Conservation (phyloP, 495 filamentous ascomycete genomes). For the Bacidia rubella region DNA sequence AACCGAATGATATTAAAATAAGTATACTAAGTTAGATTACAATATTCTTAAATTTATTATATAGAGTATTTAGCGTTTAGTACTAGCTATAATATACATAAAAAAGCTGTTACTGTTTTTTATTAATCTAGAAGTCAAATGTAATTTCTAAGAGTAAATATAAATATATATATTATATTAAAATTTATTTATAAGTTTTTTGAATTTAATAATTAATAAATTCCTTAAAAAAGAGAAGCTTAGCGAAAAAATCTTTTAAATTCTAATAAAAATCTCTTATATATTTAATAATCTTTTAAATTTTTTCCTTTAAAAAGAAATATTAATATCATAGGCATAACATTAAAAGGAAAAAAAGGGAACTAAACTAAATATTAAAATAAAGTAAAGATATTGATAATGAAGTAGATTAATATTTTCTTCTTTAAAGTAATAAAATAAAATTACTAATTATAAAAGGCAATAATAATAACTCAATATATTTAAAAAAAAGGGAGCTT, state of each 20-base stretch:
- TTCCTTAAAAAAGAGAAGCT: not conserved
- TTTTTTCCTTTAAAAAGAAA: not conserved
- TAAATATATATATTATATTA: not conserved
- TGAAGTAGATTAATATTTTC: not conserved
- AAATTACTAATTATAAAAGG: not conserved
- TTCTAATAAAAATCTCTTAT: not conserved
- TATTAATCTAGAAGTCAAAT: not conserved
- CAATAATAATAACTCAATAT: constrained; percentile 7
- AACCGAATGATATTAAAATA: too few species aligned
- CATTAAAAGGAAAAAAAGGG: not conserved
- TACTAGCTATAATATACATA: not conserved
- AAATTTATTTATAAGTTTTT: not conserved
- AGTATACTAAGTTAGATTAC: too few species aligned
- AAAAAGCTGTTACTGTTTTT: constrained; percentile 3
- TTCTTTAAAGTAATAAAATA: not conserved
- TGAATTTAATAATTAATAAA: not conserved
- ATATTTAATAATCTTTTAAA: not conserved
- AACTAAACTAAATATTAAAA: constrained; percentile 1
- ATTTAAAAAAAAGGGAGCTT: not conserved
- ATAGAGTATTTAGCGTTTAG: not conserved
- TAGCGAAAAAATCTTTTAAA: not conserved
- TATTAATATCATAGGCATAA: not conserved
- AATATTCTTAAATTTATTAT: not conserved
- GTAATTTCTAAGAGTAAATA: not conserved
- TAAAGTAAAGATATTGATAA: constrained; percentile 1